Base-by-base conservation (phyloP, 2,329 filamentous ascomycete species). In the Lasiodiplodia gonubiensis region DNA sequence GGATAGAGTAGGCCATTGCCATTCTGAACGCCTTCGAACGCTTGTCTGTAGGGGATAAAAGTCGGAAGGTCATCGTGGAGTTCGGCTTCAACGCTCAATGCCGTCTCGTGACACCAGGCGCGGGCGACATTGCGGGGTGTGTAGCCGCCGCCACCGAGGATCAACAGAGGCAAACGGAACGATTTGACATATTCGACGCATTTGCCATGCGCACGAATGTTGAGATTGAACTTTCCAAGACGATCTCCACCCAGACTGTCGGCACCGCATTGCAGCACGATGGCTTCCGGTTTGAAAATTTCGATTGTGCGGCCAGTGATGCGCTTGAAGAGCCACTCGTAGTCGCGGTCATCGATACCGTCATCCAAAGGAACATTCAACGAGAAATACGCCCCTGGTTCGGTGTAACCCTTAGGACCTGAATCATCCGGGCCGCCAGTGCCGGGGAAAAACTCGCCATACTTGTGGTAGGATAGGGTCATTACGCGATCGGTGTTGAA, bases 381-480 rank as follows among this genome's bases (percentile, higher is more conserved):
- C 61, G 92, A 88, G 78, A 97, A 93, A 78, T 96, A 93, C 27
- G 93, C 92, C 61, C 94, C 94, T 0, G 92, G 89, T 76, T 97
- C 97, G 70, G 91, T 88, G 69, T 93, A 91, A 76, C 91, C 91
- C 73, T 88, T 87, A 1, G 93, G 93, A 0, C 94, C 94, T 63
- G 92, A 97, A 78, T 93, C 91, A 70, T 94, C 90, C 53, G 95
- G 87, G 16, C 88, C 90, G n/a, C 94, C 94, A 0, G 94, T 97
- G 66, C 93, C 94, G 1, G 94, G 94, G 79, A 97, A 97, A 83
- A 97, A 97, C 70, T 90, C 92, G 74, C 97, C 94, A 80, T 95
- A 98, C 79, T 98, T 97, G 84, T 99, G 95, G 79, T 97, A 97
- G 35, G 93, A 97, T 46, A 96, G 89, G 0, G 94, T 97, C 85